Evolutionary conservation across 345 rosid species (phyloP).

Genomic region (Leavenworthia alabamica): DNA sequence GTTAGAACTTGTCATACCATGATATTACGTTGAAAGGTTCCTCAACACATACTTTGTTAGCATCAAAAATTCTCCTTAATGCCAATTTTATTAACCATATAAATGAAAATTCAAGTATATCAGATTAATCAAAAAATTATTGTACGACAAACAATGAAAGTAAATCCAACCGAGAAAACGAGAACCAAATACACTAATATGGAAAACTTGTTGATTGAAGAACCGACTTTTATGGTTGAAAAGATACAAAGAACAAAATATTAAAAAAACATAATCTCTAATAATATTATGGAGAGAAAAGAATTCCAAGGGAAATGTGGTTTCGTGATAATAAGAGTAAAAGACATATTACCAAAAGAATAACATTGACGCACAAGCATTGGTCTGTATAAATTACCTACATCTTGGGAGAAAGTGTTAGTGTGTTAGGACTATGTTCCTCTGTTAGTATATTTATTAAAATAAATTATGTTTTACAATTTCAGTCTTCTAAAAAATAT

Average conservation of each 20-base stretch:
- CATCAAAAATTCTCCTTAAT: neutral
- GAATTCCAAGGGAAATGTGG: neutral
- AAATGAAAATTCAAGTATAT: neutral
- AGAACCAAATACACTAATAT: neutral
- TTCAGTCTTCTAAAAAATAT: neutral
- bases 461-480: neutral
- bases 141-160: neutral
- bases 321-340: neutral
- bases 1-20: neutral
- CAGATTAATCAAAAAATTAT: neutral
- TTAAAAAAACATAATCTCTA: neutral
- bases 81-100: neutral
- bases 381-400: conserved; percentile 7
- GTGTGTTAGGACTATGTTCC: neutral
- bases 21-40: neutral
- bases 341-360: conserved; percentile 1
- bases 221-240: conserved; percentile 16
- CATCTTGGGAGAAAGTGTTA: conserved; percentile 13
- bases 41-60: neutral
- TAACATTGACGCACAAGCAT: neutral
- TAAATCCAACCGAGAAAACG: neutral
- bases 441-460: neutral
- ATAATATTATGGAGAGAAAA: conserved; percentile 5
- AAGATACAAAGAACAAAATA: neutral
- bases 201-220: conserved; percentile 15